Base-by-base conservation (phyloP, 129 eudicot species). In the Lactuca saligna region DNA sequence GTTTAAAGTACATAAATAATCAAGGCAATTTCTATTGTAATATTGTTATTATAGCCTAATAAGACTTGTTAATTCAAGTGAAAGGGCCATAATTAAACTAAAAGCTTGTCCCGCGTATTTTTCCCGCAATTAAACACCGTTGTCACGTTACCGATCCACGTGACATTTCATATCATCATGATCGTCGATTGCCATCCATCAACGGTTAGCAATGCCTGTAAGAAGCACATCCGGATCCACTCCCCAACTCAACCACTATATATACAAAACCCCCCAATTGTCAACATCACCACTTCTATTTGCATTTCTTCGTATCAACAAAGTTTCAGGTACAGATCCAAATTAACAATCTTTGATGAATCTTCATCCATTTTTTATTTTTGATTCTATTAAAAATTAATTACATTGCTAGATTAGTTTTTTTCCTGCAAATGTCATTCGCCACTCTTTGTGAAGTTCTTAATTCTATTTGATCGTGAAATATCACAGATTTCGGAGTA, bases 71-170 rank as follows among this genome's bases (percentile, higher is more conserved):
- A n/a, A n/a, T n/a, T n/a, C n/a, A n/a, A n/a, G n/a, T n/a, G n/a
- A n/a, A n/a, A n/a, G n/a, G n/a, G n/a, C n/a, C n/a, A n/a, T 35
- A 35, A 35, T 4, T 35, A 35, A 35, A 35, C 38, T 35, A 6
- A 35, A 35, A 35, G 0, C 5, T 35, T 6, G 6, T 6, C 38
- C 38, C 38, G 38, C 38, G 38, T 35, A 35, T 37, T 37, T 20
- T 53, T 68, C 41, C 73, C 64, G 6, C 38, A 35, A 35, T 35
- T 35, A 70, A 57, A 57, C 44, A 57, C 46, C 8, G 1, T 38
- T 29, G 66, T 42, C 75, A 70, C 57, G 57, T 57, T 65, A 57
- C n/a, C 66, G 17, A 70, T 70, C 66, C 66, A n/a, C 17, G 65
- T 57, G 57, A 69, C 1, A 25, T 0, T 25, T 25, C 10, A 20